A percentile compares a stretch with the other conserved stretches of the same genome.
phyloP scores from a whole-genome alignment of 2,329 filamentous ascomycete genomes.

The Monosporascus sp. region DNA sequence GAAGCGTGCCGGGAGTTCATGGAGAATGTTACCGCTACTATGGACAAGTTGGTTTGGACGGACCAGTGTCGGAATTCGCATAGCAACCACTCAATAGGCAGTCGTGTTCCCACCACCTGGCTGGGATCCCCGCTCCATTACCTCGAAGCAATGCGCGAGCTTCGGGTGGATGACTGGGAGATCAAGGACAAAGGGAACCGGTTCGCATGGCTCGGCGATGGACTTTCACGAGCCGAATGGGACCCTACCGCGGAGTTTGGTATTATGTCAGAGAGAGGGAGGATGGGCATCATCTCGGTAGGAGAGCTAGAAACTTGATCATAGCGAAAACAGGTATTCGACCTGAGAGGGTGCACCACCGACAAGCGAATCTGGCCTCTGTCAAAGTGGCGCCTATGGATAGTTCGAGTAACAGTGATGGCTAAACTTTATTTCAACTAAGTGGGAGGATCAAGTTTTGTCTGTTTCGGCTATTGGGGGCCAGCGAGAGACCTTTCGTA shows the following conservation, averaged over 20 bases:
- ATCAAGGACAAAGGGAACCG: constrained; percentile 31
- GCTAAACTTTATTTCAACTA: too few species aligned
- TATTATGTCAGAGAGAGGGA: too few species aligned
- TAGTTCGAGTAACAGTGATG: too few species aligned
- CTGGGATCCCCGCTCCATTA: constrained; percentile 42
- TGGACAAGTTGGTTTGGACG: constrained; percentile 39
- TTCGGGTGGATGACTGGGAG: constrained; percentile 42
- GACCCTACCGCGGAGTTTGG: constrained; percentile 33
- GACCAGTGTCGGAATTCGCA: constrained; percentile 43
- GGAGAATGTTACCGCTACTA: constrained; percentile 37
- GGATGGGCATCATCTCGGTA: too few species aligned
- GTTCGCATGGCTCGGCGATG: constrained; percentile 36
- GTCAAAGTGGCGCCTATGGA: too few species aligned
- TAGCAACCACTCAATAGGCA: constrained; percentile 37
- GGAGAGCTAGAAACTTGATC: too few species aligned
- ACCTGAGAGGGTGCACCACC: too few species aligned
- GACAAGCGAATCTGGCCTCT: too few species aligned
- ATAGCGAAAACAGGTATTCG: too few species aligned
- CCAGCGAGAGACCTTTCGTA: too few species aligned
- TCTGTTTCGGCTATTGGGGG: too few species aligned
- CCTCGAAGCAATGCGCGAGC: constrained; percentile 39
- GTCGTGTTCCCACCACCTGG: constrained; percentile 38
- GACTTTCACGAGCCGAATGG: constrained; percentile 35
- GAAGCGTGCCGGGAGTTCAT: constrained; percentile 46
- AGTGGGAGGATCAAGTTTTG: too few species aligned